These are phyloP conservation scores for Heliosperma pusillum DNA, from an alignment of 148 eudicot species.

Conservation along the genomic window DNA sequence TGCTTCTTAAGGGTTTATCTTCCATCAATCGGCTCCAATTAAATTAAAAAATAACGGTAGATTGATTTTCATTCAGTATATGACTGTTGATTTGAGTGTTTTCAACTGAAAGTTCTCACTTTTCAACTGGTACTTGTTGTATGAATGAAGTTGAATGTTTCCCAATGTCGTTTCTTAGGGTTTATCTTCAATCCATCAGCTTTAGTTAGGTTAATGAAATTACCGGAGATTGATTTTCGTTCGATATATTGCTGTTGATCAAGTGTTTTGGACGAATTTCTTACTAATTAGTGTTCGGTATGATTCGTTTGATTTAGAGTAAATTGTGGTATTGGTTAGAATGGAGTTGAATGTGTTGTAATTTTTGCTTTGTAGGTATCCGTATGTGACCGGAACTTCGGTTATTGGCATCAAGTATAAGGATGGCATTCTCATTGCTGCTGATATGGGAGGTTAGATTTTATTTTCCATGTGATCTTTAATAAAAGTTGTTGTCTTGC, in stretches of 20 bases:
- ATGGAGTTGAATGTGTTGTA: conserved; percentile 8
- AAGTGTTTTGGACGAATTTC: conserved; percentile 1
- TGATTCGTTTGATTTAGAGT: not conserved
- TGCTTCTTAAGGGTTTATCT: not conserved
- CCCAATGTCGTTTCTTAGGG: not conserved
- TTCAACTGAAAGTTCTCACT: too few species aligned
- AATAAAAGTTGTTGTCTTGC: not conserved
- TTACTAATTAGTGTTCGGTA: not conserved
- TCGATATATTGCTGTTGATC: not conserved
- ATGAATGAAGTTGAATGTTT: not conserved
- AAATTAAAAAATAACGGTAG: not conserved
- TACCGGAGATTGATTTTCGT: not conserved
- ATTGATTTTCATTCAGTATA: not conserved
- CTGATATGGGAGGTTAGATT: conserved; percentile 95
- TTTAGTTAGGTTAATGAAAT: not conserved
- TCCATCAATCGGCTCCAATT: not conserved
- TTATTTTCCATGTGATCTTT: not conserved
- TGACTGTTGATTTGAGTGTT: not conserved
- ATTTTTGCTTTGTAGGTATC: conserved; percentile 44
- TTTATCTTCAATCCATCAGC: not conserved
- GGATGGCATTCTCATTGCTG: conserved; percentile 94
- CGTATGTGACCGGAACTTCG: conserved; percentile 91
- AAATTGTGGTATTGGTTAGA: not conserved
- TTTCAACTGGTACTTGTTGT: not conserved
- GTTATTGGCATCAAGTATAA: conserved; percentile 91